Percentiles rank a stretch among this genome's conserved stretches.
phyloP scores from a whole-genome alignment of 371 early-diverging fungal genomes.

The Chytridium lagenaria region DNA sequence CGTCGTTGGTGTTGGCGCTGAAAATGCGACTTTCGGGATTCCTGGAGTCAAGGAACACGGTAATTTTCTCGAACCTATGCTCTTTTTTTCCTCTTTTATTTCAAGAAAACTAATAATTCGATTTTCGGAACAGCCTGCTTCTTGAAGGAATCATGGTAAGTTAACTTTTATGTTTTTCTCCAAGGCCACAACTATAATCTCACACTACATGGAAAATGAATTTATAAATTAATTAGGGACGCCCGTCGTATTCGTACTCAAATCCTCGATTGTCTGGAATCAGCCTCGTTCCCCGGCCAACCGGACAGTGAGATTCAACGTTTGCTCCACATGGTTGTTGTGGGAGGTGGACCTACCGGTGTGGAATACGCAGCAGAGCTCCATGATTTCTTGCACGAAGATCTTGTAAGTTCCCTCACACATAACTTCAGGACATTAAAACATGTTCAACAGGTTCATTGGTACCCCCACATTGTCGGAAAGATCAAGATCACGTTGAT shows the following conservation, averaged over 20 bases:
- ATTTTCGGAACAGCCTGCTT: conserved; percentile 65
- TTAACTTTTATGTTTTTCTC: neutral
- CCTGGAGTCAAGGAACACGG: conserved; percentile 66
- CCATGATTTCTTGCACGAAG: conserved; percentile 88
- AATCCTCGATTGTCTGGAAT: conserved; percentile 89
- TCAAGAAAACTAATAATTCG: neutral
- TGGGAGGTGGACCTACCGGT: conserved; percentile 96
- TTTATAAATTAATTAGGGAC: conserved; percentile 76
- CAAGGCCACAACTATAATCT: too few species aligned
- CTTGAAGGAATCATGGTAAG: conserved; percentile 71
- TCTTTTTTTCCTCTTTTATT: neutral
- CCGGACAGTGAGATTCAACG: conserved; percentile 80
- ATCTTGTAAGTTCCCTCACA: conserved; percentile 53
- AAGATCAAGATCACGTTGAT: conserved; percentile 88
- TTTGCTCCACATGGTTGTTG: conserved; percentile 93
- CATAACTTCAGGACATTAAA: neutral
- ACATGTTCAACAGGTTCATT: conserved; percentile 48
- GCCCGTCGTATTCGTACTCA: conserved; percentile 86
- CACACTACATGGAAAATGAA: neutral
- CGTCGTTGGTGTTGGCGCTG: conserved; percentile 88
- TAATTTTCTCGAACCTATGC: too few species aligned
- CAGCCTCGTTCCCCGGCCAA: conserved; percentile 85
- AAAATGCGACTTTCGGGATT: conserved; percentile 89
- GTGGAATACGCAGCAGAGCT: conserved; percentile 95
- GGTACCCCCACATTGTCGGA: conserved; percentile 82